Evolutionary conservation across 2,329 filamentous ascomycete species (phyloP).

Genomic region (Aspergillus unguis): DNA sequence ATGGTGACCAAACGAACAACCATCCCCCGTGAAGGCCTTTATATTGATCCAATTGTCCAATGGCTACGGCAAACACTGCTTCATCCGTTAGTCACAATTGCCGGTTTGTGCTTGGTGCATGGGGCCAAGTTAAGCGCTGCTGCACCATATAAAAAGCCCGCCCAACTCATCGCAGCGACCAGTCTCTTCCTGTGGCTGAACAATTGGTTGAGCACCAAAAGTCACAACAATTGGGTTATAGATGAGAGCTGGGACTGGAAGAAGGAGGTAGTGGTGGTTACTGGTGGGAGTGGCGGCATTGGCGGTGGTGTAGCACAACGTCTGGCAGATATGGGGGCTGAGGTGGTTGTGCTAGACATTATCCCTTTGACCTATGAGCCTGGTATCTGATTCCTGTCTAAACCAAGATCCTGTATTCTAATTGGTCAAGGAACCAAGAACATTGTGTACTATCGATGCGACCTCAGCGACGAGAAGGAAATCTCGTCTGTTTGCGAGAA

Average conservation of each 20-base stretch:
- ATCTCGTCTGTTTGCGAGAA: slow-evolving; percentile 27
- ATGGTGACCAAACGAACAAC: neutral
- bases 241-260: slow-evolving; percentile 38
- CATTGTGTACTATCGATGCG: slow-evolving; percentile 33
- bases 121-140: neutral
- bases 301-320: slow-evolving; percentile 35
- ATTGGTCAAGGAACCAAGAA: slow-evolving; percentile 2
- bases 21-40: slow-evolving; percentile 20
- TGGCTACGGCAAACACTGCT: slow-evolving; percentile 14
- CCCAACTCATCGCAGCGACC: slow-evolving; percentile 2
- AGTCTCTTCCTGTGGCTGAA: slow-evolving; percentile 17
- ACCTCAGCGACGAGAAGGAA: slow-evolving; percentile 36
- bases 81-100: slow-evolving; percentile 6
- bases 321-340: slow-evolving; percentile 28
- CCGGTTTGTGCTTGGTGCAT: neutral
- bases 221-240: slow-evolving; percentile 19
- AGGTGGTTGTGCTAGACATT: slow-evolving; percentile 38
- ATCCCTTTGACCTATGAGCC: slow-evolving; percentile 21
- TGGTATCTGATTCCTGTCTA: slow-evolving; percentile 5
- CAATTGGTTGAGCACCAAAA: slow-evolving; percentile 15
- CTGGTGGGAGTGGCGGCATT: slow-evolving; percentile 46
- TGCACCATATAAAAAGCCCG: neutral
- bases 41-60: slow-evolving; percentile 20
- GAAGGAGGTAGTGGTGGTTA: slow-evolving; percentile 45
- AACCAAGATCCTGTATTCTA: neutral